A percentile compares a stretch with the other conserved stretches of the same genome.
Evolutionary conservation across 371 early-diverging fungal species (phyloP).

Genomic region (Smittium culicis): DNA sequence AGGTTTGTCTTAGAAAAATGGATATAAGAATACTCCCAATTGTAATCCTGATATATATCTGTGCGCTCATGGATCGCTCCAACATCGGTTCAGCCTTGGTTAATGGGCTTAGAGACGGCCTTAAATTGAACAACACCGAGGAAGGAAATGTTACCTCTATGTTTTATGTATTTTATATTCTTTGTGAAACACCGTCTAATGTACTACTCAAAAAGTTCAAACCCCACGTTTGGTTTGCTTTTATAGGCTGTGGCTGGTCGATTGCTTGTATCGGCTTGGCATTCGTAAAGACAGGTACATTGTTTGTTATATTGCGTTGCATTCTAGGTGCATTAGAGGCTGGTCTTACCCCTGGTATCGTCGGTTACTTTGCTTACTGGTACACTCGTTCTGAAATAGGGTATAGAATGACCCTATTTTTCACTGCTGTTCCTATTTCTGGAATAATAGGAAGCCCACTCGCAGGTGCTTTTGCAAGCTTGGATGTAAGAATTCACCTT

Average conservation of each 20-base stretch:
- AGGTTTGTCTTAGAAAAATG: constrained; percentile 12
- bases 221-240: constrained; percentile 54
- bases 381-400: constrained; percentile 33
- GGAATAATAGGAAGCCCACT: constrained; percentile 36
- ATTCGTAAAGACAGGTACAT: constrained; percentile 11
- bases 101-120: constrained; percentile 28
- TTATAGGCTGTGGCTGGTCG: constrained; percentile 50
- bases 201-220: constrained; percentile 43
- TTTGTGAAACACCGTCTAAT: constrained; percentile 54
- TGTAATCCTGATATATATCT: constrained; percentile 21
- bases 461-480: constrained; percentile 29
- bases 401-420: constrained; percentile 32
- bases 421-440: constrained; percentile 31
- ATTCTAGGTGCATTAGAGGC: constrained; percentile 54
- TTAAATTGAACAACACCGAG: constrained; percentile 18
- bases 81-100: constrained; percentile 37
- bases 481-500: constrained; percentile 15
- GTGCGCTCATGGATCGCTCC: constrained; percentile 26
- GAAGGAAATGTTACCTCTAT: constrained; percentile 34
- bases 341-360: constrained; percentile 41
- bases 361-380: constrained; percentile 43
- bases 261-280: constrained; percentile 34
- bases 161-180: constrained; percentile 37
- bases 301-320: constrained; percentile 36
- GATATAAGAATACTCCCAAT: constrained; percentile 24